phyloP scores from a whole-genome alignment of 2,329 filamentous ascomycete genomes.

The Cercospora sesami region DNA sequence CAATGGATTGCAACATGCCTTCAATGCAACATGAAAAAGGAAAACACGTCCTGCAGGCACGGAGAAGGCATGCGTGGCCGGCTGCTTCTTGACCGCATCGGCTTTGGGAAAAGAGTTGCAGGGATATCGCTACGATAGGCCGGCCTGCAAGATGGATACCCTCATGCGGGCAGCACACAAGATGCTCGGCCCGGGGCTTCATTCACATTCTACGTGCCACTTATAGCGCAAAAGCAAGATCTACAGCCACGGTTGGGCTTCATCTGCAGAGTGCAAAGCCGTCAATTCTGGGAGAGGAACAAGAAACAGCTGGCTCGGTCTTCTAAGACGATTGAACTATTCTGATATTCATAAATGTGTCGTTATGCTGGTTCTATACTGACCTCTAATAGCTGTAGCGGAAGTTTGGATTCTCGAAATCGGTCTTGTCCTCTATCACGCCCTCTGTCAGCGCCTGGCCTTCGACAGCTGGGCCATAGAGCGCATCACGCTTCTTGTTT shows the following conservation, averaged over 20 bases:
- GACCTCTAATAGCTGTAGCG: conserved; percentile 29
- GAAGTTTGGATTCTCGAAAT: conserved; percentile 41
- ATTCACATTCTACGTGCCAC: not conserved
- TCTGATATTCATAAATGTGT: not conserved
- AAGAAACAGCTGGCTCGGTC: not conserved
- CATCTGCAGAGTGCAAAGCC: not conserved
- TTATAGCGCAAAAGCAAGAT: not conserved
- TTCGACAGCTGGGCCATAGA: conserved; percentile 26
- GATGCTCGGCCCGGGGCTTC: not conserved
- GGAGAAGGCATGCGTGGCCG: not conserved
- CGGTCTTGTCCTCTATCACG: conserved; percentile 41
- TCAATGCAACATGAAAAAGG: not conserved
- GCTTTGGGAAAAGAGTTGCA: conserved; percentile 4
- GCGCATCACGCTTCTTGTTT: conserved; percentile 44
- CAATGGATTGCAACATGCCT: conserved; percentile 21
- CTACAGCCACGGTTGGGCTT: not conserved
- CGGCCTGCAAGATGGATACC: not conserved
- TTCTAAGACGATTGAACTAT: not conserved
- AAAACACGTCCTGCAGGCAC: not conserved
- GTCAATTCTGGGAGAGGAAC: not conserved
- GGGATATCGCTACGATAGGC: conserved; percentile 3
- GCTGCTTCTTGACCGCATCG: conserved; percentile 1
- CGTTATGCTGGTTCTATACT: not conserved
- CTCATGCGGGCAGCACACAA: not conserved
- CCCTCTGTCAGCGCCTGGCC: conserved; percentile 25